Conservation (phyloP, 2,329 filamentous ascomycete species). For the Colletotrichum cereale region DNA sequence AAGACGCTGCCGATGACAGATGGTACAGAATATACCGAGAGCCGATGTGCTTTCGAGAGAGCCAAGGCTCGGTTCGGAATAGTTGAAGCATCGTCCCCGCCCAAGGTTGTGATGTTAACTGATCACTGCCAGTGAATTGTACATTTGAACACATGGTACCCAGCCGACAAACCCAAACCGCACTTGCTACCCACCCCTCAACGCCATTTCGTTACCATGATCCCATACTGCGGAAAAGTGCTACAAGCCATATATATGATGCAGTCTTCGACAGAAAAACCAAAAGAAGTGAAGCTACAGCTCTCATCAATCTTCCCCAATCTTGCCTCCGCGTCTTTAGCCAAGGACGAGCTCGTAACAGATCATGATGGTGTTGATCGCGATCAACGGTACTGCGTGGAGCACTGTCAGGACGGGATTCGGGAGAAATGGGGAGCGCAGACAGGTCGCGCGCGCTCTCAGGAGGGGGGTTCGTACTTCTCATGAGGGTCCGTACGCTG, state of each 20-base stretch:
- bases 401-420: not conserved
- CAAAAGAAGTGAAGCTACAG: conserved; percentile 6
- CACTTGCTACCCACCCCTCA: conserved; percentile 11
- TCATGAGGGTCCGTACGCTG: conserved; percentile 90
- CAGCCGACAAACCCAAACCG: conserved; percentile 19
- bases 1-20: conserved; percentile 13
- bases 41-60: conserved; percentile 7
- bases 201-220: conserved; percentile 39
- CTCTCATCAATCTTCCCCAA: not conserved
- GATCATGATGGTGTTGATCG: conserved; percentile 85
- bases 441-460: not conserved
- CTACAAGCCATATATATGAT: conserved; percentile 14
- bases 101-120: conserved; percentile 6
- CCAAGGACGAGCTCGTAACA: conserved; percentile 84
- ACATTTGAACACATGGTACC: not conserved
- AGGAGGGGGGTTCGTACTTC: conserved; percentile 69
- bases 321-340: conserved; percentile 49
- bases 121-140: not conserved
- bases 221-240: conserved; percentile 22
- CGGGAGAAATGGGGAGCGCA: not conserved
- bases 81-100: conserved; percentile 8
- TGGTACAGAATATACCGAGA: conserved; percentile 9
- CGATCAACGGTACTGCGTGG: conserved; percentile 82
- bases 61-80: not conserved
- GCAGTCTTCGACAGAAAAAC: not conserved